Base-by-base conservation (phyloP, 495 filamentous ascomycete species). In the Penicillium atrosanguineum region DNA sequence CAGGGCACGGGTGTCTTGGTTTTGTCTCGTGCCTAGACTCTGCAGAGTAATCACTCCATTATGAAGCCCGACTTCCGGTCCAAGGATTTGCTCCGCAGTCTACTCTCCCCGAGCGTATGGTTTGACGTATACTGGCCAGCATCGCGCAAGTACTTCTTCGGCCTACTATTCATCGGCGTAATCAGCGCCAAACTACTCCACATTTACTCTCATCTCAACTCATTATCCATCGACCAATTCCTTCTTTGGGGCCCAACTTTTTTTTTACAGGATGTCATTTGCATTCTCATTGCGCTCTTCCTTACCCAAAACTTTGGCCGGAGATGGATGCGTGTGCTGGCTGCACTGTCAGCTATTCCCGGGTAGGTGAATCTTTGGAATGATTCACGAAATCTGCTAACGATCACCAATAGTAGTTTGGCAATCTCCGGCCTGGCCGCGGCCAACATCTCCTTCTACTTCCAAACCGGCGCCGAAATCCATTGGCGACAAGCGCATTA, bases 191-290 rank as follows among this genome's bases (percentile, higher is more conserved):
- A 75, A 58, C 1, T 62, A 12, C 59, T 73, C 23, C 72, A 72
- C 56, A 63, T 75, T 46, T 71, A 68, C 58, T 68, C 70, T 23
- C 72, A 75, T 47, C 44, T 69, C 15, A 60, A 63, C 46, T 73
- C 72, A 0, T 53, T 75, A 15, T 64, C 67, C 3, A 39, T 53
- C 23, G 42, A 36, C 23, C 62, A 67, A 38, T 69, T 75, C 36
- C 40, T 69, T 11, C 54, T 69, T n/a, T 75, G 72, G 72, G 72
- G 67, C 12, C 53, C 67, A 23, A 73, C 72, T 6, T 73, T 75
- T 37, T 68, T 73, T 46, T 50, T 67, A 15, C 70, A 75, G 48
- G 72, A 75, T 70, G 55, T 70, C 42, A 48, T 59, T 8, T 60
- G 66, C 21, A 55, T 70, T 11, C 44, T 72, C 6, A 31, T 72